Percentiles rank a stretch among this genome's conserved stretches.
Conservation (phyloP, 257 asterid genomes). For the Sherardia arvensis region DNA sequence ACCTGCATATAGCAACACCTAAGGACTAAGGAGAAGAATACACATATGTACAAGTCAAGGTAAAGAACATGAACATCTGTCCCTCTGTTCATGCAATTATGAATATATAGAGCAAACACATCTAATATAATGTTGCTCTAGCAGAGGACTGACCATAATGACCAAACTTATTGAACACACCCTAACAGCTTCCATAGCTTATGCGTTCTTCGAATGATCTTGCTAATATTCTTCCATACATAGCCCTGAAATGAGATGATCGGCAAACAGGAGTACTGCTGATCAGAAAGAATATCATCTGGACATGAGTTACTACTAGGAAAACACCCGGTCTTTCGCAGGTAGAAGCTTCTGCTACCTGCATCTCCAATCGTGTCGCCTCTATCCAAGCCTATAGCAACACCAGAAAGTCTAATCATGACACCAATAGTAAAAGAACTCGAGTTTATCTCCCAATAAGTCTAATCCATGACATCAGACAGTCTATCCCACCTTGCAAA, state of each 20-base stretch:
- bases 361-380: slow-evolving; percentile 55
- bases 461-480: no score
- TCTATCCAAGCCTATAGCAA: slow-evolving; percentile 47
- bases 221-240: slow-evolving; percentile 19
- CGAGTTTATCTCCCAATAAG: not conserved
- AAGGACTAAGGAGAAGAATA: not conserved
- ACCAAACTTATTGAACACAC: slow-evolving; percentile 29
- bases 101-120: slow-evolving; percentile 14
- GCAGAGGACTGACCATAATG: not conserved
- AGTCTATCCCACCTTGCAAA: not conserved
- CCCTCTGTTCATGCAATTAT: no score
- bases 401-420: not conserved
- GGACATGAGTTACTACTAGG: slow-evolving; percentile 10
- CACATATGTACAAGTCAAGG: not conserved
- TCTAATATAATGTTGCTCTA: slow-evolving; percentile 11
- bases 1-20: no score
- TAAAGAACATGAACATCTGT: not conserved
- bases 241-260: slow-evolving; percentile 14
- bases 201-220: slow-evolving; percentile 24
- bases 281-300: not conserved
- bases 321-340: slow-evolving; percentile 26
- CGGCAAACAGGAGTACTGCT: not conserved
- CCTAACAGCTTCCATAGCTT: slow-evolving; percentile 40
- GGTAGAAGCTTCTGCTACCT: slow-evolving; percentile 65
- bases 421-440: not conserved